Base-by-base conservation (phyloP, 108 stramenopile species). In the Thalassiosira profunda region DNA sequence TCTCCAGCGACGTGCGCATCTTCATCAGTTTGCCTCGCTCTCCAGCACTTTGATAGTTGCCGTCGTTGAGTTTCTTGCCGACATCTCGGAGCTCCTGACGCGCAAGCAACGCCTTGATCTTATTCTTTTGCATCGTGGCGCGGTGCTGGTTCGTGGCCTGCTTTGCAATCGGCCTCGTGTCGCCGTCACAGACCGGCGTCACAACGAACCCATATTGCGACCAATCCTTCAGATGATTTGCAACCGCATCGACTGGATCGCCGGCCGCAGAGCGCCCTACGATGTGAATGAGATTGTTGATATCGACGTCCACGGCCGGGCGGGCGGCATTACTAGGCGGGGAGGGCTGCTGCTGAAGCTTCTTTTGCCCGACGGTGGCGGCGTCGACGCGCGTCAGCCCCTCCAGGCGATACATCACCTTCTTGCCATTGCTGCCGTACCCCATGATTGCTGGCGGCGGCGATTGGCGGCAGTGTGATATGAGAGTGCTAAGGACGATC, bases 161-260 rank as follows among this genome's bases (percentile, higher is more conserved):
- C 23, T 58, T 58, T 17, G 31, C 21, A 15, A 58, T 36, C 15
- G 56, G 56, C 17, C 28, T 18, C 17, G 56, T 58, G 56, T 58
- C 56, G 3, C 56, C 56, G 40, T 58, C 56, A 36, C 56, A 58
- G 40, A 58, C 34, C 36, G 56, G 56, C 30, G 40, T 37, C 36
- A 21, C 35, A 18, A 58, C 35, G 33, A 58, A 18, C 17, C 34
- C 56, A 35, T 36, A 36, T 4, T 17, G 3, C 21, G 30, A 35
- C 56, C 56, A 58, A 17, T 36, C 18, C 56, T 8, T 11, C 23
- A 58, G 23, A 58, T 38, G 40, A 35, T 58, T 58, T 7, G 56
- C 58, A 42, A 43, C 44, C 58, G 42, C 58, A 41, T 60, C 58
- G 25, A 60, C 58, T n/a, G n/a, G n/a, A n/a, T n/a, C n/a, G n/a